Evolutionary conservation across 495 filamentous ascomycete genomes (phyloP), one percentile per base, ranked within the genome.

Genomic region (Hyaloscypha finlandica): DNA sequence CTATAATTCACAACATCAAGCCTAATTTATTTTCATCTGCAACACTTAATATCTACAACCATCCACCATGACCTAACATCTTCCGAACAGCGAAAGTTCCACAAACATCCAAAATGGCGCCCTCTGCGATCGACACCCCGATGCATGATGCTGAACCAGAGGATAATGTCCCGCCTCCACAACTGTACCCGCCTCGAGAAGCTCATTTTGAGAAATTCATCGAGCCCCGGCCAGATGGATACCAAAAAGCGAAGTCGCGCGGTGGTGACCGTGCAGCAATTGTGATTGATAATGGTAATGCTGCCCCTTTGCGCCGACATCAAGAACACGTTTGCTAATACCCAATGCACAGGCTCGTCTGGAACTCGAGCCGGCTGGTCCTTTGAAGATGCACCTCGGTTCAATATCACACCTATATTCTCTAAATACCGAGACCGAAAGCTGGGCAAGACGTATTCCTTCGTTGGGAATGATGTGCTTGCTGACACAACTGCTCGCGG

Each of bases 281-380:
- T 71, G 91, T 99, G 66, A 99, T 99, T 71, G 95, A 99, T 81
- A 99, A 98, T 91, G 95, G 94, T 97, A 78, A 61, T 33, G 30
- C 48, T 39, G 64, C 61, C 42, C 39, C 22, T 14, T 31, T 59
- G 54, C 67, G 19, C 66, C 37, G 53, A 61, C 59, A 8, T 51
- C 51, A 9, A 32, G 54, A 64, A 16, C 56, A 16, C 22, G 35
- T 9, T 16, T 65, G 71, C 70, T 67, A 48, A 64, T n/a, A 20
- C 45, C 8, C 29, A 1, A 19, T 56, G 31, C 55, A 65, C 69
- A 97, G 94, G 95, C 64, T 93, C 95, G 19, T 95, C 90, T 59
- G 83, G 87, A 37, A 88, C 96, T 64, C 91, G 95, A 76, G 93
- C 96, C 58, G 95, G 95, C 45, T 99, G 93, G 93, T 95, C 93